phyloP scores from a whole-genome alignment of 1,139 yeast species.

The Kodamaea alishanica region DNA sequence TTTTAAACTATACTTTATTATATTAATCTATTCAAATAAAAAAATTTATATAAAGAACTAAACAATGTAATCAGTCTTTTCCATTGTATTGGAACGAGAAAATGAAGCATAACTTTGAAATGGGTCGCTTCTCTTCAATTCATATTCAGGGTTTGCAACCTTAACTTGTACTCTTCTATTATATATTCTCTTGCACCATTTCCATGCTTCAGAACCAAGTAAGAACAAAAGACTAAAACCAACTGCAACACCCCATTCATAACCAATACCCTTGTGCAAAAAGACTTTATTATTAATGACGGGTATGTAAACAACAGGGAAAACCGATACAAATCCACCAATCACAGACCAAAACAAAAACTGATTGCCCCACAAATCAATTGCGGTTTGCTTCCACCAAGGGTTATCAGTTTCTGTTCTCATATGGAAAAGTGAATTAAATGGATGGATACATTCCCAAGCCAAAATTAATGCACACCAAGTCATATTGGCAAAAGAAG shows the following conservation, averaged over 20 bases:
- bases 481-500: constrained; percentile 26
- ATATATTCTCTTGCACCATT: constrained; percentile 23
- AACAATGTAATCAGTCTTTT: constrained; percentile 11
- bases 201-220: constrained; percentile 25
- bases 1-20: neutral
- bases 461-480: constrained; percentile 31
- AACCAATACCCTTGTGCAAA: constrained; percentile 24
- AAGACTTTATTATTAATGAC: constrained; percentile 28
- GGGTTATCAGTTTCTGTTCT: constrained; percentile 24
- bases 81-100: constrained; percentile 24
- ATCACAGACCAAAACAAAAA: constrained; percentile 26
- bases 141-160: constrained; percentile 24
- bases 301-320: constrained; percentile 29
- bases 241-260: constrained; percentile 27
- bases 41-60: constrained; percentile 1
- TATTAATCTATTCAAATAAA: neutral
- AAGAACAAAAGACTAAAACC: constrained; percentile 21
- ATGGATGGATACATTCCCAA: constrained; percentile 28
- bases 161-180: constrained; percentile 16
- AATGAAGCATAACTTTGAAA: constrained; percentile 26
- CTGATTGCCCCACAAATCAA: constrained; percentile 24
- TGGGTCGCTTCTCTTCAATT: constrained; percentile 26
- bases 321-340: constrained; percentile 24
- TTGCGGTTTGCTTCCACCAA: constrained; percentile 26
- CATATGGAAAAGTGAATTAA: constrained; percentile 24